Evolutionary conservation across 768 basidiomycete genomes (phyloP).

Genomic region (Tricholoma terreum): DNA sequence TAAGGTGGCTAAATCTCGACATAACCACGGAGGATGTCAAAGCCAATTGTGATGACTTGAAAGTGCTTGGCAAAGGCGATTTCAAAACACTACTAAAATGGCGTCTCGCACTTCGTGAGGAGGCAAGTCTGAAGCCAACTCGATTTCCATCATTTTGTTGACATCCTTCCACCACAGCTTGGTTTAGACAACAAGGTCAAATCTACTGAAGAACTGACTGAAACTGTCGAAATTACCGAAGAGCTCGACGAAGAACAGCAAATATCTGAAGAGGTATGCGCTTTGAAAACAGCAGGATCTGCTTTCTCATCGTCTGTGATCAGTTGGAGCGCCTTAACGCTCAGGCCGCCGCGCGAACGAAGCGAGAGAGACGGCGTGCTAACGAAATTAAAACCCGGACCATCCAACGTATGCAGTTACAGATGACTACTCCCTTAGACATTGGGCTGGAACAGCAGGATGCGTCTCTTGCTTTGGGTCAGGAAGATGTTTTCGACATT

Average conservation of each 20-base stretch:
- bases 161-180: constrained; percentile 40
- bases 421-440: constrained; percentile 97
- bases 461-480: constrained; percentile 64
- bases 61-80: constrained; percentile 96
- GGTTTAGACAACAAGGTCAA: constrained; percentile 83
- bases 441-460: constrained; percentile 88
- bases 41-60: constrained; percentile 86
- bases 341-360: constrained; percentile 68
- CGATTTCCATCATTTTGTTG: background rate
- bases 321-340: constrained; percentile 83
- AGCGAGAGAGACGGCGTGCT: constrained; percentile 77
- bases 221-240: constrained; percentile 62
- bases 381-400: constrained; percentile 89
- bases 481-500: constrained; percentile 89
- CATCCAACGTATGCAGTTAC: constrained; percentile 92
- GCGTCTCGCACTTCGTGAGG: constrained; percentile 83
- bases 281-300: constrained; percentile 5
- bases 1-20: constrained; percentile 69
- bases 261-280: constrained; percentile 79
- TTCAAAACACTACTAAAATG: constrained; percentile 93
- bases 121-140: constrained; percentile 47
- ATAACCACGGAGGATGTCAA: constrained; percentile 78
- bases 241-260: constrained; percentile 84
- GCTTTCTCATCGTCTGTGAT: background rate
- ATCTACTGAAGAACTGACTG: constrained; percentile 70